These are phyloP conservation scores for Populus trichocarpa DNA, from an alignment of 441 rosid genomes.

Conservation along the genomic window DNA sequence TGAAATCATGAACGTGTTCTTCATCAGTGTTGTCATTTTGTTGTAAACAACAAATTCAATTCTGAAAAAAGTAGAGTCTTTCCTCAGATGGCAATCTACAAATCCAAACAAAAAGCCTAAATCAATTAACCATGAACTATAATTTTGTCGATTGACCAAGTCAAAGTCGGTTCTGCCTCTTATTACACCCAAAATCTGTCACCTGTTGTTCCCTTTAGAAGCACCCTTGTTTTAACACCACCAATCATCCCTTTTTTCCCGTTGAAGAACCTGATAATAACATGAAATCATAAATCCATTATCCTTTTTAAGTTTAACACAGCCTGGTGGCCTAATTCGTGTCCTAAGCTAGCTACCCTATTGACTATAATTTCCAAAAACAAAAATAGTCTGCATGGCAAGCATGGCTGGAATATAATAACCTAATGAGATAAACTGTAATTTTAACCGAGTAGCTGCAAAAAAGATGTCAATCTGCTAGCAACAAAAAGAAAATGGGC, in stretches of 20 bases:
- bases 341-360: neutral
- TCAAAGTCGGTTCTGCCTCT: neutral
- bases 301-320: neutral
- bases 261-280: neutral
- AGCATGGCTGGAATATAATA: neutral
- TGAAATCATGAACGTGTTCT: no score
- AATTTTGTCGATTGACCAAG: neutral
- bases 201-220: neutral
- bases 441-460: neutral
- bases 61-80: no score
- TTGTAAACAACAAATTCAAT: no score
- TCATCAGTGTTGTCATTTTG: no score
- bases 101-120: no score
- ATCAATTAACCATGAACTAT: no score
- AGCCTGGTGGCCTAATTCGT: neutral
- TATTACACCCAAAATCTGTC: neutral
- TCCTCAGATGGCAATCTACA: no score
- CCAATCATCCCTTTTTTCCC: neutral
- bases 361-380: neutral
- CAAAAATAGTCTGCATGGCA: neutral
- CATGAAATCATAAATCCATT: neutral
- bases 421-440: neutral
- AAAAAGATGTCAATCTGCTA: neutral
- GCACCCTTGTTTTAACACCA: neutral
- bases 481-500: neutral